These are phyloP conservation scores for Penicillium brasilianum DNA, from an alignment of 2,329 filamentous ascomycete genomes.

Conservation along the genomic window DNA sequence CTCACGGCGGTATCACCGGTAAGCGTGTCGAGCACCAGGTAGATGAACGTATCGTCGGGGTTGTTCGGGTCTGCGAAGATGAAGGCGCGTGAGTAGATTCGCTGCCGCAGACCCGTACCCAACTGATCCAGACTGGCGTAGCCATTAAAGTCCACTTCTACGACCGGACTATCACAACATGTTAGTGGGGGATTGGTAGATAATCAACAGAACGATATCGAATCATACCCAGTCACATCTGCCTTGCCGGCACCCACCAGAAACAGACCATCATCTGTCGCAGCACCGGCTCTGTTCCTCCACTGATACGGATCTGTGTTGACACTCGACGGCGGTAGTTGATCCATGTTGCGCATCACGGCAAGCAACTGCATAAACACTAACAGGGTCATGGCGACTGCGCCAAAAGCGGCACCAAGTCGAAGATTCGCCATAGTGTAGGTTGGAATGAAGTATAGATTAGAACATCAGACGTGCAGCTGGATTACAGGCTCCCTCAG, in stretches of 20 bases:
- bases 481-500: background rate
- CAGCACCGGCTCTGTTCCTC: slow-evolving; percentile 30
- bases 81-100: slow-evolving; percentile 87
- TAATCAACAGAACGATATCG: background rate
- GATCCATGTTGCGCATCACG: slow-evolving; percentile 24
- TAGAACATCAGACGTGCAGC: slow-evolving; percentile 14
- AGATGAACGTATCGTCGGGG: slow-evolving; percentile 76
- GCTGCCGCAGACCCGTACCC: slow-evolving; percentile 82
- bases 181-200: background rate
- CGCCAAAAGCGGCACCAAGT: slow-evolving; percentile 33
- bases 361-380: slow-evolving; percentile 41
- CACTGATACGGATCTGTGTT: slow-evolving; percentile 29
- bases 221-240: slow-evolving; percentile 69
- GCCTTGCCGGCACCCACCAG: slow-evolving; percentile 72
- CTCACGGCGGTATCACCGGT: slow-evolving; percentile 88
- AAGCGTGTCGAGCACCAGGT: slow-evolving; percentile 84
- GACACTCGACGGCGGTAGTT: slow-evolving; percentile 23
- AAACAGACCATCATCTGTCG: slow-evolving; percentile 55
- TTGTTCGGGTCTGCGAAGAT: slow-evolving; percentile 74
- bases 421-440: slow-evolving; percentile 38
- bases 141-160: slow-evolving; percentile 89
- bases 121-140: slow-evolving; percentile 86
- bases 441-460: slow-evolving; percentile 6
- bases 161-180: slow-evolving; percentile 66
- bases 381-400: slow-evolving; percentile 34